Evolutionary conservation across 2,329 filamentous ascomycete genomes (phyloP), one percentile per base, ranked within the genome.

Genomic region (Fonsecaea monophora): DNA sequence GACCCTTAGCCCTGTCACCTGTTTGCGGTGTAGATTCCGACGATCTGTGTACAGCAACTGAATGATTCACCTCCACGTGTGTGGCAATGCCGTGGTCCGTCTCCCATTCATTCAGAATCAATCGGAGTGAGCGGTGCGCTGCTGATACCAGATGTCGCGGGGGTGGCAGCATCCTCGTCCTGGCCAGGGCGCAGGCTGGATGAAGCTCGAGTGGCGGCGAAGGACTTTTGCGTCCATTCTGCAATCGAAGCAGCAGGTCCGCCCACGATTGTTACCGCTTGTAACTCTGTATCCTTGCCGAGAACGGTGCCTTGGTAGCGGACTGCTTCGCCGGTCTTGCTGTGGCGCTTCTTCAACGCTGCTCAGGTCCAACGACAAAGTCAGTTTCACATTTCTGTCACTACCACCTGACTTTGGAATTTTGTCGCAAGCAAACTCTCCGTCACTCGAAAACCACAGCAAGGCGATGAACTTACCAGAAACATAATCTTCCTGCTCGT

Each of bases 331-430:
- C 91, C 92, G 0, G 90, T 91, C 73, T 95, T 96, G 80, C 90
- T 93, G 78, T 96, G 92, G 76, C 96, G 97, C 80, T 94, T 95
- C 79, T 96, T 97, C 50, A 98, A 82, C 4, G 89, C 90, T 91
- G 71, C 15, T 32, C 35, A 32, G 32, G 13, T 12, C 42, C 12
- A 50, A 40, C 13, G 37, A 42, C 59, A 13, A 7, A 65, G 53
- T 68, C 37, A 67, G 60, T 25, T 56, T 64, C 55, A 32, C 54
- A 21, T 35, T 45, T 37, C 32, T 53, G 38, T 67, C 67, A 66
- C 50, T 48, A 37, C 15, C 38, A 53, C 34, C 25, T 60, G 18
- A 60, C 58, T 60, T n/a, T 30, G 45, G 15, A 8, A 2, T 6
- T 13, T 25, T 25, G 25, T 50, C 8, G 45, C 56, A 21, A 32